Conservation (phyloP, 2,329 filamentous ascomycete genomes). For the Apiospora hydei region DNA sequence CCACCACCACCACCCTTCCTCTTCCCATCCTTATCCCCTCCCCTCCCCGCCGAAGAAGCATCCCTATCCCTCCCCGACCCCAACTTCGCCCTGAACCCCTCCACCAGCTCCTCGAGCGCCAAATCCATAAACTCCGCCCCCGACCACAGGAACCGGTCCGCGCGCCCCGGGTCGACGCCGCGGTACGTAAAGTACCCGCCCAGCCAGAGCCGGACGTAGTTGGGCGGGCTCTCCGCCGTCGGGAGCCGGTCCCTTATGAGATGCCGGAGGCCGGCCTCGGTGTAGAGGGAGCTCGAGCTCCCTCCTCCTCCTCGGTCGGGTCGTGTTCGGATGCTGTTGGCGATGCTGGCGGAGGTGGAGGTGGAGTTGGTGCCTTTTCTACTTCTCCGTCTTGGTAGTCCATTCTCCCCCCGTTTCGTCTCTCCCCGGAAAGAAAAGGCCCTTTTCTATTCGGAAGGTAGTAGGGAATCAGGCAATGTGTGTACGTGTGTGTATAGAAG, state of each 20-base stretch:
- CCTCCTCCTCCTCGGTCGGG: not conserved
- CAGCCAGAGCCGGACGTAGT: conserved; percentile 26
- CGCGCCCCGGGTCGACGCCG: conserved; percentile 18
- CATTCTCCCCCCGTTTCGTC: too few species aligned
- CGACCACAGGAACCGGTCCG: conserved; percentile 21
- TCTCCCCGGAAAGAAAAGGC: too few species aligned
- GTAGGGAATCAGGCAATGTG: too few species aligned
- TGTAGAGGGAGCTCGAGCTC: not conserved
- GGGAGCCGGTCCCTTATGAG: not conserved
- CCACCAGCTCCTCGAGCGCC: conserved; percentile 11
- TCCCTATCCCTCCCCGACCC: not conserved
- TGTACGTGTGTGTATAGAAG: too few species aligned
- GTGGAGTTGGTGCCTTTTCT: not conserved
- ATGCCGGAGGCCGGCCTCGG: conserved; percentile 4
- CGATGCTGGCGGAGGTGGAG: not conserved
- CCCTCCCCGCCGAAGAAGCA: not conserved
- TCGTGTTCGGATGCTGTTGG: too few species aligned
- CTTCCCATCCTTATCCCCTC: not conserved
- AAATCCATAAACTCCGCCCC: conserved; percentile 22
- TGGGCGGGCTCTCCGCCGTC: conserved; percentile 21
- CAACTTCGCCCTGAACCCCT: conserved; percentile 15
- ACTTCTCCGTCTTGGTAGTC: not conserved
- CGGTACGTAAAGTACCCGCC: conserved; percentile 26
- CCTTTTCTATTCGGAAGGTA: too few species aligned
- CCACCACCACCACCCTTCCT: too few species aligned